phyloP scores from a whole-genome alignment of 441 rosid species.

The Macaranga tanarius region DNA sequence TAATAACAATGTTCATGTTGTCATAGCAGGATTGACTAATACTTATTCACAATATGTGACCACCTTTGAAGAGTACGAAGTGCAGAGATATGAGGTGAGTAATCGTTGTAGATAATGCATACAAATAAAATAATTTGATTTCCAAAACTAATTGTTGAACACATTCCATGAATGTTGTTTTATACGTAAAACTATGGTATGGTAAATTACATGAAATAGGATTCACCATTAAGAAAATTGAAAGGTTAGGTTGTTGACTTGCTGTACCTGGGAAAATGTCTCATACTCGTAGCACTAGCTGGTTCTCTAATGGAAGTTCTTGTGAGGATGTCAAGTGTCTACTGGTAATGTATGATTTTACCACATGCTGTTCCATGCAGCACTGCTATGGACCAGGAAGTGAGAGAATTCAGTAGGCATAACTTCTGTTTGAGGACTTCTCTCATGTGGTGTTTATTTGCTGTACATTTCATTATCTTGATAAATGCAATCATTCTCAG shows the following conservation, averaged over 20 bases:
- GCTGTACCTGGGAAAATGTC: conserved; percentile 3
- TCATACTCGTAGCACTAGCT: not conserved
- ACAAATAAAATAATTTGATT: not conserved
- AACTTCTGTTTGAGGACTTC: not conserved
- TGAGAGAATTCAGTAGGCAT: not conserved
- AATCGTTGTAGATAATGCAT: not conserved
- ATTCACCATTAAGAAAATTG: not conserved
- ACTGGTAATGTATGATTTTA: not conserved
- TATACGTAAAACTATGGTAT: not conserved
- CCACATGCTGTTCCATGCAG: not conserved
- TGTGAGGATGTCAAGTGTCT: not conserved
- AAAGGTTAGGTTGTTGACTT: not conserved
- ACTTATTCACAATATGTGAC: conserved; percentile 93
- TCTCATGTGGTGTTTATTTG: not conserved
- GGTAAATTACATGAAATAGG: not conserved
- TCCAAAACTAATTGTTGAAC: not conserved
- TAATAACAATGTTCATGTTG: conserved; percentile 53
- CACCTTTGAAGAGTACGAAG: conserved; percentile 83
- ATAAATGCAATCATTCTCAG: conserved; percentile 34
- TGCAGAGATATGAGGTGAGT: conserved; percentile 91
- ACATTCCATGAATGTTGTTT: not conserved
- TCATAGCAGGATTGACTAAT: conserved; percentile 87
- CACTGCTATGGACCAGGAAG: not conserved
- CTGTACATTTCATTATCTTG: conserved; percentile 5
- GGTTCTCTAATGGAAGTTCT: not conserved